Conservation (phyloP, 176 grass and related monocot species). For the Eleusine coracana region DNA sequence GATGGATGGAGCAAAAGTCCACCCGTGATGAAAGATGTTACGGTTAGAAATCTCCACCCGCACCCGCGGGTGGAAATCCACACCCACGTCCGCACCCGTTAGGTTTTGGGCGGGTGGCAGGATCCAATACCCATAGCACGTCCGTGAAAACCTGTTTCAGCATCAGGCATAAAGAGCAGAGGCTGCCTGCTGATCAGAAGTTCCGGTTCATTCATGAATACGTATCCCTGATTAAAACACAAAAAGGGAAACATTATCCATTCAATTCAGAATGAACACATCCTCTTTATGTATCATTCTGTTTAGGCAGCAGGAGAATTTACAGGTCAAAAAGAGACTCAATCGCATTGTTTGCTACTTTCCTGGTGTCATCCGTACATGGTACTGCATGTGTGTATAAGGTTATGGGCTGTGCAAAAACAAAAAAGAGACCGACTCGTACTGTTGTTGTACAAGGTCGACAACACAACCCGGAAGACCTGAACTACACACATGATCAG, state of each 20-base stretch:
- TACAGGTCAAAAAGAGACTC: not conserved
- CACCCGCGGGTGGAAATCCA: too few relatives aligned
- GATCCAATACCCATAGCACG: too few relatives aligned
- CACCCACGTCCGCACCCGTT: too few relatives aligned
- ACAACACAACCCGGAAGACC: conserved; percentile 30
- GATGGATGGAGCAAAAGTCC: too few relatives aligned
- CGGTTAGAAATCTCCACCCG: too few relatives aligned
- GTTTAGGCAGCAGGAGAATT: too few relatives aligned
- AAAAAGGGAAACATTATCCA: not conserved
- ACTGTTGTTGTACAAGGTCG: not conserved
- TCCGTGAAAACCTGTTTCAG: too few relatives aligned
- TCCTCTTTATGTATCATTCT: too few relatives aligned
- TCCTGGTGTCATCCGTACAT: not conserved
- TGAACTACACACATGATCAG: conserved; percentile 26
- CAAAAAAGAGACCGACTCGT: not conserved
- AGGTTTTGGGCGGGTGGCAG: too few relatives aligned
- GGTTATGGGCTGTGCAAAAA: conserved; percentile 16
- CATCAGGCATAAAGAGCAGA: too few relatives aligned
- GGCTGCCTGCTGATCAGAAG: not conserved
- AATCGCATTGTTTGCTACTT: not conserved
- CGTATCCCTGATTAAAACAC: not conserved
- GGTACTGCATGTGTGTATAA: not conserved
- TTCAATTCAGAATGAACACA: not conserved
- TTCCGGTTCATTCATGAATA: not conserved
- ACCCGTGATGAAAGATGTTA: too few relatives aligned